Percentiles rank a stretch among this genome's conserved stretches.
phyloP scores from a whole-genome alignment of 352 stramenopile genomes.

The Globisporangium yorkense region DNA sequence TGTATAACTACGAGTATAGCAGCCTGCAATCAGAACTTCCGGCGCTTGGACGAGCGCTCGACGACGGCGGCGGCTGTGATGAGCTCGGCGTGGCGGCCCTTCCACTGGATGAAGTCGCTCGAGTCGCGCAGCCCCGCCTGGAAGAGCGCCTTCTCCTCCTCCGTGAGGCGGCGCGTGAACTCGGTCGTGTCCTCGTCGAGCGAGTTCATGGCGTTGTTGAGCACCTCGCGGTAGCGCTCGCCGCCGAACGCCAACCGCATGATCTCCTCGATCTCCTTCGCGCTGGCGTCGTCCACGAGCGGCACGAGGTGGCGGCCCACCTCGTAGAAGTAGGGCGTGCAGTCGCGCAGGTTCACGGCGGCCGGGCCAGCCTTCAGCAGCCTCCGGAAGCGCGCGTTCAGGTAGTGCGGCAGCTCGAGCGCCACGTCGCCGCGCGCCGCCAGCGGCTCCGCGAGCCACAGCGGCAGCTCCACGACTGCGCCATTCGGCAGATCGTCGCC shows the following conservation, averaged over 20 bases:
- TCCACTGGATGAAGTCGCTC: constrained; percentile 76
- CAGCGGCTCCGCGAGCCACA: constrained; percentile 71
- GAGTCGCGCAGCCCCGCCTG: constrained; percentile 52
- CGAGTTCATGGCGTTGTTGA: constrained; percentile 84
- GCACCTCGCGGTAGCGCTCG: constrained; percentile 65
- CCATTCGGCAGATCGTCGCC: constrained; percentile 38
- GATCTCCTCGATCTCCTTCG: constrained; percentile 71
- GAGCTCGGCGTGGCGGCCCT: constrained; percentile 59
- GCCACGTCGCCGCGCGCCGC: constrained; percentile 42
- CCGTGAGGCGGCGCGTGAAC: constrained; percentile 10
- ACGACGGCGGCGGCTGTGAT: constrained; percentile 54
- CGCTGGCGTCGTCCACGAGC: constrained; percentile 36
- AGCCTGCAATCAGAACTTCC: constrained; percentile 23
- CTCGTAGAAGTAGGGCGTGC: constrained; percentile 67
- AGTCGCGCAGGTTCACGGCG: constrained; percentile 71
- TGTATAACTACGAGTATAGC: background rate
- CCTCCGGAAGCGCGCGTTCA: constrained; percentile 68
- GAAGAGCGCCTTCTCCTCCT: constrained; percentile 43
- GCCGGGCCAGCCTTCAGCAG: constrained; percentile 77
- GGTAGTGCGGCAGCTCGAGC: constrained; percentile 51
- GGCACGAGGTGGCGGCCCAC: constrained; percentile 56
- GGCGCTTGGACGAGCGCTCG: constrained; percentile 53
- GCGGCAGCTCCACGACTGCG: constrained; percentile 58
- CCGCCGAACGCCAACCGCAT: constrained; percentile 67
- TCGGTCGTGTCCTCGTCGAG: constrained; percentile 63